Conservation (phyloP, 164 flowering plant species). For the Vitis rotundifolia region DNA sequence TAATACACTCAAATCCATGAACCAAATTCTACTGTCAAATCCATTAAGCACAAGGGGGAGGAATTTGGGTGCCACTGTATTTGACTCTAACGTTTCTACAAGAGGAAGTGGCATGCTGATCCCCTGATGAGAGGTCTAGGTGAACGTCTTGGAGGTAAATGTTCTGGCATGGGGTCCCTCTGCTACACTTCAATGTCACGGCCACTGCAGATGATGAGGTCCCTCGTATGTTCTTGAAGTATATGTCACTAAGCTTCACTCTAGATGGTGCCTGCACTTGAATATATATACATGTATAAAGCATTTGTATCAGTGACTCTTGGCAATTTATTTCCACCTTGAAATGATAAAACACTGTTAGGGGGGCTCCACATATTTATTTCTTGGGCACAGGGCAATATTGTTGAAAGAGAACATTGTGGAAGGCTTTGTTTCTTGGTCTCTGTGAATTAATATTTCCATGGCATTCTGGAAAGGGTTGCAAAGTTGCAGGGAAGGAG, state of each 20-base stretch:
- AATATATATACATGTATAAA: neutral
- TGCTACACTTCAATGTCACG: constrained; percentile 52
- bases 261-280: constrained; percentile 44
- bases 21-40: too few relatives aligned
- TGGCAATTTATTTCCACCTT: neutral
- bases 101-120: constrained; percentile 22
- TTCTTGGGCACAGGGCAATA: too few relatives aligned
- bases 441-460: too few relatives aligned
- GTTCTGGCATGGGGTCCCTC: constrained; percentile 53
- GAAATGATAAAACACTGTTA: neutral
- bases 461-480: too few relatives aligned
- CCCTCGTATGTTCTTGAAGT: constrained; percentile 60
- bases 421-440: too few relatives aligned
- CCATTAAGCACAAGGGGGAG: constrained; percentile 48
- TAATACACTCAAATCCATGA: too few relatives aligned
- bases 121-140: constrained; percentile 28
- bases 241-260: constrained; percentile 49
- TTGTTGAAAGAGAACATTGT: too few relatives aligned
- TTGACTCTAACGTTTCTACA: constrained; percentile 45
- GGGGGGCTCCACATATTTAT: too few relatives aligned
- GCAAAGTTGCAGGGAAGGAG: too few relatives aligned
- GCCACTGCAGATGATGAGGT: constrained; percentile 56
- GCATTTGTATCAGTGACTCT: neutral
- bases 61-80: constrained; percentile 56
- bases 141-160: constrained; percentile 45